phyloP scores from a whole-genome alignment of 371 early-diverging fungal species.

The Chytridiales sp. region DNA sequence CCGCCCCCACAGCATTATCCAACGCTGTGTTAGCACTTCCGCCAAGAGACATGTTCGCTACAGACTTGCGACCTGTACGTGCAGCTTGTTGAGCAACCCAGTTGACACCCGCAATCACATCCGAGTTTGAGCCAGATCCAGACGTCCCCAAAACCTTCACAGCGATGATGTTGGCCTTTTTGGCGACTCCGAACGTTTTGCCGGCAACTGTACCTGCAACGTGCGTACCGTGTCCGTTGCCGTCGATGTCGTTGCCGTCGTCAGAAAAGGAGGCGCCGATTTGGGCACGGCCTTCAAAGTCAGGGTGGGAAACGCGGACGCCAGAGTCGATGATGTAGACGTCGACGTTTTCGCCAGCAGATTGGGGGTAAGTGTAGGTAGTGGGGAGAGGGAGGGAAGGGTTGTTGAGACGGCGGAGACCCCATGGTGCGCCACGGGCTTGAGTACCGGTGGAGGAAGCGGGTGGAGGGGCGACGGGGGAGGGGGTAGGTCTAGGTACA shows the following conservation, averaged over 20 bases:
- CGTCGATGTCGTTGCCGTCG: slow-evolving; percentile 51
- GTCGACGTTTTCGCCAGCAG: slow-evolving; percentile 55
- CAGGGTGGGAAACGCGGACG: slow-evolving; percentile 65
- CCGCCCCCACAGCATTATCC: slow-evolving; percentile 80
- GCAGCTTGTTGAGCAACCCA: slow-evolving; percentile 52
- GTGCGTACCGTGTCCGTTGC: slow-evolving; percentile 75
- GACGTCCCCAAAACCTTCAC: slow-evolving; percentile 76
- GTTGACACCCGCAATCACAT: slow-evolving; percentile 71
- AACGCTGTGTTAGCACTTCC: slow-evolving; percentile 85
- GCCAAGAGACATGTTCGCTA: slow-evolving; percentile 95
- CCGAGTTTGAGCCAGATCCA: slow-evolving; percentile 67
- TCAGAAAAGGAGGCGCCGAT: slow-evolving; percentile 64
- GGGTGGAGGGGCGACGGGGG: too few species aligned
- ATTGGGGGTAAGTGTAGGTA: slow-evolving; percentile 41
- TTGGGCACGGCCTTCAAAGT: slow-evolving; percentile 80
- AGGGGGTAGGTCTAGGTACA: too few species aligned
- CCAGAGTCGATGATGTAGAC: slow-evolving; percentile 85
- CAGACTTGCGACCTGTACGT: slow-evolving; percentile 65
- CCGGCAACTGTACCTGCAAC: slow-evolving; percentile 68
- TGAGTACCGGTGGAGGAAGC: too few species aligned
- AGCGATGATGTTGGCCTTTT: slow-evolving; percentile 76
- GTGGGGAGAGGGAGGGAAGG: slow-evolving; percentile 12
- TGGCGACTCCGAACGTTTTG: slow-evolving; percentile 83
- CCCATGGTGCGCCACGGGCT: too few species aligned
- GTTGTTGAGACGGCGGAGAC: background rate